Conservation (phyloP, 2,329 filamentous ascomycete species). For the Fusarium miscanthi region DNA sequence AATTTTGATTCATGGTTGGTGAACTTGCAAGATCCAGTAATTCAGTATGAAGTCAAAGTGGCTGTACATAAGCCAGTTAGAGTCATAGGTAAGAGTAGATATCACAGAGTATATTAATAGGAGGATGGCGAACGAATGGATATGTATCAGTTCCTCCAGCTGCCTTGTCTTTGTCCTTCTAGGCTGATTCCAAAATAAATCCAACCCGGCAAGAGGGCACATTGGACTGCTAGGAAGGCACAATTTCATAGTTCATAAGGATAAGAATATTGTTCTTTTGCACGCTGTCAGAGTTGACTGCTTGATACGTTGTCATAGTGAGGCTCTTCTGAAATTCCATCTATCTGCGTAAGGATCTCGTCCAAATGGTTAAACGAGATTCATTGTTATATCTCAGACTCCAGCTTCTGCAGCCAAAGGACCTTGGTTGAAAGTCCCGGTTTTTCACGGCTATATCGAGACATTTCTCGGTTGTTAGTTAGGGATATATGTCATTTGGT, state of each 20-base stretch:
- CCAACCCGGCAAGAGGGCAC: neutral
- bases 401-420: neutral
- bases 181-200: neutral
- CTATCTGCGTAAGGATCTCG: neutral
- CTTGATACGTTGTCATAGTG: neutral
- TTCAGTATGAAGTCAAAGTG: fast-evolving
- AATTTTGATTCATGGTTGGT: neutral
- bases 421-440: neutral
- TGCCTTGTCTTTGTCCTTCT: neutral
- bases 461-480: neutral
- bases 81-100: neutral
- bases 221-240: neutral
- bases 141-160: neutral
- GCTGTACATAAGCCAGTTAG: neutral
- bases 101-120: neutral
- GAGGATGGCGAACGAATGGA: neutral
- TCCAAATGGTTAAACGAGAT: neutral
- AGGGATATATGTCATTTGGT: neutral
- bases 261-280: neutral
- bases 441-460: neutral
- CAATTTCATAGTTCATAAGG: neutral
- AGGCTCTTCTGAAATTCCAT: neutral
- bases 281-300: neutral
- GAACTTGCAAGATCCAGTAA: neutral
- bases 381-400: neutral